Evolutionary conservation across 1,284 basidiomycete species (phyloP).

Genomic region (Austroboletus rostrupii): DNA sequence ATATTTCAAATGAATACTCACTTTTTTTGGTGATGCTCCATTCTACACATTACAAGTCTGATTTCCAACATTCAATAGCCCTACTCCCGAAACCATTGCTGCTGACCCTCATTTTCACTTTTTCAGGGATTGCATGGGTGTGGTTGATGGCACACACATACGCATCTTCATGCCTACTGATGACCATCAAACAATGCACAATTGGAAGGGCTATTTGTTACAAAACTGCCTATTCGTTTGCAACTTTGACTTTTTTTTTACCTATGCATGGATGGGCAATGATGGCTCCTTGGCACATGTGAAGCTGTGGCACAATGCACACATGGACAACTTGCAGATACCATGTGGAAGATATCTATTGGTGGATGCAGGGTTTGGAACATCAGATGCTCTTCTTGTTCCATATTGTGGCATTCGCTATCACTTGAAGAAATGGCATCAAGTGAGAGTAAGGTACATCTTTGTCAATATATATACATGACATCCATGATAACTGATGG

Average conservation of each 20-base stretch:
- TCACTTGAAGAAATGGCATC: constrained; percentile 1
- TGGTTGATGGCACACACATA: too few relatives aligned
- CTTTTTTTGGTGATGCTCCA: neutral
- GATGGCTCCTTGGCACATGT: neutral
- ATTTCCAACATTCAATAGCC: neutral
- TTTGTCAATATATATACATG: too few relatives aligned
- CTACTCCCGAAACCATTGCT: neutral
- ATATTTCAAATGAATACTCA: neutral
- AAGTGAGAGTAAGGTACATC: too few relatives aligned
- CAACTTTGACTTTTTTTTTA: constrained; percentile 10
- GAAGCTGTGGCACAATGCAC: neutral
- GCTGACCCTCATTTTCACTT: neutral
- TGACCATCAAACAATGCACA: neutral
- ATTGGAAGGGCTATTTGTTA: constrained; percentile 15
- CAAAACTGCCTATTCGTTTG: constrained; percentile 25
- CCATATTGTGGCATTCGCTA: neutral
- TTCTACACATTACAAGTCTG: neutral
- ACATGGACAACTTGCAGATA: neutral
- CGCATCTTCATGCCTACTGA: neutral
- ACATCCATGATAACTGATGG: neutral
- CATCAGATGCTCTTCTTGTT: neutral
- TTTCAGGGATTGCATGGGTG: neutral
- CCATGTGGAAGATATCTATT: constrained; percentile 11
- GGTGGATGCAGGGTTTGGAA: constrained; percentile 4
- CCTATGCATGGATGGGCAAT: constrained; percentile 1